Base-by-base conservation (phyloP, 1,284 basidiomycete species). In the Malassezia equina region DNA sequence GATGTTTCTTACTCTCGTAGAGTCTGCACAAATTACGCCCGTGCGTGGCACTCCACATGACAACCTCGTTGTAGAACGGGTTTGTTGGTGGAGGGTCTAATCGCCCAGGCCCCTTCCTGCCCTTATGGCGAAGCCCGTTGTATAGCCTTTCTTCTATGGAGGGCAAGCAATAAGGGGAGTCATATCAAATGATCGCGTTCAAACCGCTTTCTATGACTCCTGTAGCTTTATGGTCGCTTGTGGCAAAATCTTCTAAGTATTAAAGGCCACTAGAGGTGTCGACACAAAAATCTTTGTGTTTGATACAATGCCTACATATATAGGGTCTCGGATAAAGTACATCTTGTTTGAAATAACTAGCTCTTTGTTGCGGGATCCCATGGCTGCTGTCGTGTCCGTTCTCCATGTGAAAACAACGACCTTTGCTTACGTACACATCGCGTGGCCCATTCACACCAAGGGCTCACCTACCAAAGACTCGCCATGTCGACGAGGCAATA, bases 401-500 rank as follows among this genome's bases (percentile, higher is more conserved):
- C 15, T 33, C 15, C 13, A 4, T n/a, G 15, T n/a, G 15, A 33
- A 32, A 33, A 15, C 32, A n/a, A 9, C 32, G 32, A n/a, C 19
- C 9, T 15, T 21, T 39, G 36, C 36, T 39, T 39, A 39, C 36
- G 36, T 39, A 39, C 12, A 12, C 36, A 39, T 39, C 36, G 36
- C 36, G 36, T 39, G 36, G 36, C 36, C 15, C 1, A 39, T 39
- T 8, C 36, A 34, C 33, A 21, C 36, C 15, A 21, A 19, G 36
- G 9, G 7, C 6, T 39, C 2, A 19, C 11, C 36, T 39, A n/a
- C 9, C 19, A 8, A 39, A 4, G 19, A 1, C 9, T 21, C 21
- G 36, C 33, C 46, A 47, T 47, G 63, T 63, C 70, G 4, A 55
- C 61, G 6, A 69, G 70, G 51, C 66, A 68, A 51, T 70, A 65